Percentiles rank a stretch among this genome's conserved stretches.
Evolutionary conservation across 1,139 yeast species (phyloP).

Genomic region (Spencermartinsiella ligniputridi): DNA sequence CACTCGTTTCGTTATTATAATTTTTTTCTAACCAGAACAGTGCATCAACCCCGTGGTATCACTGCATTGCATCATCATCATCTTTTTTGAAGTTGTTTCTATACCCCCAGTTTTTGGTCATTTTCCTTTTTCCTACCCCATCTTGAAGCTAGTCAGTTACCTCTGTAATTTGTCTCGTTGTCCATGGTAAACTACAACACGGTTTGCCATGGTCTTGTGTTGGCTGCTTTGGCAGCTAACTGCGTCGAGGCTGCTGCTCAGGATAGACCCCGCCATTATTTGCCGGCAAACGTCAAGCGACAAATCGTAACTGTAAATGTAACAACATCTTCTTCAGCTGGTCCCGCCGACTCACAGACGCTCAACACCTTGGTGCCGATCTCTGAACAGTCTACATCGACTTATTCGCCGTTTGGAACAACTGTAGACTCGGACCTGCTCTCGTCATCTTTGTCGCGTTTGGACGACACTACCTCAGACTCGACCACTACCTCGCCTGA

Average conservation of each 20-base stretch:
- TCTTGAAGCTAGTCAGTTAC: not conserved
- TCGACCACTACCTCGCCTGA: not conserved
- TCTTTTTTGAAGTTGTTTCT: no score
- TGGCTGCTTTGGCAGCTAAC: not conserved
- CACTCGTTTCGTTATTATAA: no score
- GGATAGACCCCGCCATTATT: slow-evolving; percentile 15
- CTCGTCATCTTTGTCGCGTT: not conserved
- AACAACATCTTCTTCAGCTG: slow-evolving; percentile 8
- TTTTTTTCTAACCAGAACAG: no score
- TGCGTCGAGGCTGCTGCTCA: slow-evolving; percentile 6
- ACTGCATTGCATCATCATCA: no score
- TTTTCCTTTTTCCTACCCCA: not conserved
- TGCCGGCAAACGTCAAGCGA: slow-evolving; percentile 12
- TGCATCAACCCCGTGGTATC: no score
- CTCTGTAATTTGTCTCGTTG: not conserved
- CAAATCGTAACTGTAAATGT: slow-evolving; percentile 16
- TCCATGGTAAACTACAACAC: not conserved
- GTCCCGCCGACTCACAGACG: not conserved
- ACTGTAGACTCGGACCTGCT: not conserved
- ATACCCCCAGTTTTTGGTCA: no score
- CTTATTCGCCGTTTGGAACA: not conserved
- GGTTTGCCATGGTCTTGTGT: slow-evolving; percentile 2
- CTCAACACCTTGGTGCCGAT: not conserved
- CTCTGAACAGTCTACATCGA: slow-evolving; percentile 5
- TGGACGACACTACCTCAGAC: slow-evolving; percentile 2